Evolutionary conservation across 1,284 basidiomycete species (phyloP), one percentile per base, ranked within the genome.

Genomic region (Rugosomyces carneus): DNA sequence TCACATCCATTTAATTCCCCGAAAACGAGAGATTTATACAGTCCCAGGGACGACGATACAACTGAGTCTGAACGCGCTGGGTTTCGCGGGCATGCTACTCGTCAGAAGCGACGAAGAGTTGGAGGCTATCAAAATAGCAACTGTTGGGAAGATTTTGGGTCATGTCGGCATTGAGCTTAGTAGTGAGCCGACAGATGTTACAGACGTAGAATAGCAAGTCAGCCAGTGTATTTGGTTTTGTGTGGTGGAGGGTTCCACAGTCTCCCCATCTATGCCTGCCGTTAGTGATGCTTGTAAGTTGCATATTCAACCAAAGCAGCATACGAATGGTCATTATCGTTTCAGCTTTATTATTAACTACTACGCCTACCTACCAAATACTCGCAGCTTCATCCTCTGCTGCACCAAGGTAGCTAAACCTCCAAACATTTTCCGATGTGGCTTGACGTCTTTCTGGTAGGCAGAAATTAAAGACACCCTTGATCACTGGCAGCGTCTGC

Each of bases 31-130:
- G 58, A 65, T 62, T 13, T 72, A 82, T 60, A 65, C 60, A 11
- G 63, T 84, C 7, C 47, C 62, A 43, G 70, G 68, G 47, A 76
- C 75, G 4, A 75, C 76, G 13, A 74, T 78, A 29, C 53, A 62
- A 49, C 61, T 94, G 36, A 79, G 78, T 54, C 72, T 94, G 27
- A 93, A 94, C 62, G 75, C 90, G 39, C 73, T 93, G 29, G 92
- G 88, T n/a, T 93, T 84, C 60, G 86, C 89, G 10, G 91, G 92
- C 1, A 78, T 89, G 80, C 58, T 93, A 49, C 75, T 94, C 41
- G 89, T 89, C 35, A 89, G 84, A 68, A 89, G 82, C 53, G 78
- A 84, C 48, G 71, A 71, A 16, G 88, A 92, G 67, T 62, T 89
- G 40, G 76, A 79, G 48, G 75, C 73, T 0, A 76, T 92, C 32